A percentile compares a stretch with the other conserved stretches of the same genome.
Evolutionary conservation across 352 stramenopile genomes (phyloP).

Genomic region (Phytophthora tubulina): DNA sequence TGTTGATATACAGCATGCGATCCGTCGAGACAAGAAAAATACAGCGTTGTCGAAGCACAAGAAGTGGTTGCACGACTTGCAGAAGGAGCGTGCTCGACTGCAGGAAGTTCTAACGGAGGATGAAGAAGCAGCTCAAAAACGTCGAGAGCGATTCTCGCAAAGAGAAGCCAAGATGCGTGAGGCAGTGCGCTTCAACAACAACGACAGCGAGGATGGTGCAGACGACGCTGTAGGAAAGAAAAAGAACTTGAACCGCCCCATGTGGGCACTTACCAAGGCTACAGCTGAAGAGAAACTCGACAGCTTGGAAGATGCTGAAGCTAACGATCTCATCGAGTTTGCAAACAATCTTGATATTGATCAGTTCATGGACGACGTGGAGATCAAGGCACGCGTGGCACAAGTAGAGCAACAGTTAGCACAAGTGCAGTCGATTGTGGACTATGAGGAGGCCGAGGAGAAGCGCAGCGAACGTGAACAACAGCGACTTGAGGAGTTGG

Average conservation of each 20-base stretch:
- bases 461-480: conserved; percentile 88
- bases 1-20: conserved; percentile 53
- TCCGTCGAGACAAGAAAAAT: conserved; percentile 92
- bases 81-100: conserved; percentile 89
- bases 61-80: conserved; percentile 94
- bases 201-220: conserved; percentile 25
- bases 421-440: conserved; percentile 88
- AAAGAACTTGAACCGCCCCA: conserved; percentile 66
- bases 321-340: conserved; percentile 94
- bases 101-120: conserved; percentile 86
- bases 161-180: conserved; percentile 84
- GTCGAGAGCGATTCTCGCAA: conserved; percentile 77
- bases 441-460: conserved; percentile 80
- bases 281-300: conserved; percentile 82
- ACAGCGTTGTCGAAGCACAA: conserved; percentile 93
- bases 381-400: conserved; percentile 82
- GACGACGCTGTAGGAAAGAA: conserved; percentile 35
- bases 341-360: conserved; percentile 94
- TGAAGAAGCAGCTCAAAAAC: conserved; percentile 70
- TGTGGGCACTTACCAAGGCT: conserved; percentile 94
- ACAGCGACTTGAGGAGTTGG: conserved; percentile 69
- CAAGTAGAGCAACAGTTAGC: conserved; percentile 93
- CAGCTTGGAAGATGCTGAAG: conserved; percentile 80
- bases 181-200: conserved; percentile 61
- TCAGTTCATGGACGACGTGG: conserved; percentile 94